Evolutionary conservation across 2,329 filamentous ascomycete species (phyloP), one percentile per base, ranked within the genome.

Genomic region (Aspergillus ustus): DNA sequence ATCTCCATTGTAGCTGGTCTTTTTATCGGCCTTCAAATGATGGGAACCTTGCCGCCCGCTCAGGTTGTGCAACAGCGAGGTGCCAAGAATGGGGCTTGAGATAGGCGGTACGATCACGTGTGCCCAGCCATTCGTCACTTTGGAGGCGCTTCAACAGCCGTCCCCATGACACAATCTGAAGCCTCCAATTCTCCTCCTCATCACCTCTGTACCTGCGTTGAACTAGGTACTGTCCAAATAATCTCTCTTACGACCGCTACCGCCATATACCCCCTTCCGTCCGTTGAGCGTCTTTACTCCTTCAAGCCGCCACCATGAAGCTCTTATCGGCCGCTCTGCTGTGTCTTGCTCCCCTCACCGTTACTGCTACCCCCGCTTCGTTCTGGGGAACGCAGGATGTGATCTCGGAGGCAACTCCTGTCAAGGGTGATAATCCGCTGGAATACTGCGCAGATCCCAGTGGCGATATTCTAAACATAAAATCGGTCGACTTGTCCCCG

Each of bases 401-500:
- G 60, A 76, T 82, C 61, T 77, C 81, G 54, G 81, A 81, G 61
- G 81, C 82, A 28, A 79, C 85, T 50, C 85, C 88, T 67, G 90
- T 97, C 17, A 89, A 91, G 1, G 93, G 95, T 75, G 83, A 94
- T 54, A 97, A 94, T 74, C 94, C 95, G 31, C 84, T 99, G 62
- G 82, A 87, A 73, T 91, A 91, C 80, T 99, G 95, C 67, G 80
- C 81, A 61, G 84, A 91, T 64, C 91, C 91, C 61, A 78, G 79
- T 52, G 77, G 87, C 55, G 88, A 97, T 75, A 85, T 93, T 60
- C 82, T 97, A 68, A 80, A 82, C 48, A 93, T 99, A 71, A 83
- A 93, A 66, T 86, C 85, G 51, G 92, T 98, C 60, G 89, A 97
- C 71, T 80, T 99, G 60, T 74, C 78, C 40, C 95, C 95, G 15